These are phyloP conservation scores for Stentor roeselii DNA, from an alignment of 73 alveolate genomes.

Conservation along the genomic window DNA sequence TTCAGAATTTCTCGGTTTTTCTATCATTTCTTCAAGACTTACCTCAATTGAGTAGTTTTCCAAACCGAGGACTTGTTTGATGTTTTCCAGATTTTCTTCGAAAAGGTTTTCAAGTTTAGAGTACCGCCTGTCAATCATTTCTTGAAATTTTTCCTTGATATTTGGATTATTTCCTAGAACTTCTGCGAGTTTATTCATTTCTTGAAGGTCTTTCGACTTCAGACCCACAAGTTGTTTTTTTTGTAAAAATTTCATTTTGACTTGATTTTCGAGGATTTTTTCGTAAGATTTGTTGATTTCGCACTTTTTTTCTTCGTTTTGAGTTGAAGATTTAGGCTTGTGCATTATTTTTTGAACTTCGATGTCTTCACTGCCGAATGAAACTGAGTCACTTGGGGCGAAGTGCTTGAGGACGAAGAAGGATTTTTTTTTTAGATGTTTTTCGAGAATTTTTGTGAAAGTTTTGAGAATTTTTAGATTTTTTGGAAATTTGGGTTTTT, in stretches of 20 bases:
- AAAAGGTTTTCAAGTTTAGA: neutral
- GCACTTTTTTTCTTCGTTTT: neutral
- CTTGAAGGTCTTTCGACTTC: neutral
- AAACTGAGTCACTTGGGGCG: too few relatives aligned
- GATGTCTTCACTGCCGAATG: too few relatives aligned
- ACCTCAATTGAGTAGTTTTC: neutral
- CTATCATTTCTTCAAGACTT: neutral
- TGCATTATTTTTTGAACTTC: neutral
- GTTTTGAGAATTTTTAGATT: too few relatives aligned
- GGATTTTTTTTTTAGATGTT: too few relatives aligned
- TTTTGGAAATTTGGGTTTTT: too few relatives aligned
- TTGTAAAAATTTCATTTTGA: neutral
- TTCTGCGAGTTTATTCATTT: slow-evolving; percentile 9
- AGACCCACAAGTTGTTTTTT: neutral
- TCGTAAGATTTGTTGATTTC: neutral
- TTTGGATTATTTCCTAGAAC: neutral
- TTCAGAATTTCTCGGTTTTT: neutral
- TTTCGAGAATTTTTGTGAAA: too few relatives aligned
- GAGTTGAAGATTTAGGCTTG: neutral
- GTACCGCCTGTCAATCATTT: neutral
- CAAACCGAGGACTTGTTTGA: neutral
- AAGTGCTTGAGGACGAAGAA: too few relatives aligned
- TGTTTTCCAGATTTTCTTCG: slow-evolving; percentile 9
- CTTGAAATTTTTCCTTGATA: neutral
- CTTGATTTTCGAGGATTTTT: neutral